Conservation (phyloP, 495 filamentous ascomycete genomes). For the Penicillium turbatum region DNA sequence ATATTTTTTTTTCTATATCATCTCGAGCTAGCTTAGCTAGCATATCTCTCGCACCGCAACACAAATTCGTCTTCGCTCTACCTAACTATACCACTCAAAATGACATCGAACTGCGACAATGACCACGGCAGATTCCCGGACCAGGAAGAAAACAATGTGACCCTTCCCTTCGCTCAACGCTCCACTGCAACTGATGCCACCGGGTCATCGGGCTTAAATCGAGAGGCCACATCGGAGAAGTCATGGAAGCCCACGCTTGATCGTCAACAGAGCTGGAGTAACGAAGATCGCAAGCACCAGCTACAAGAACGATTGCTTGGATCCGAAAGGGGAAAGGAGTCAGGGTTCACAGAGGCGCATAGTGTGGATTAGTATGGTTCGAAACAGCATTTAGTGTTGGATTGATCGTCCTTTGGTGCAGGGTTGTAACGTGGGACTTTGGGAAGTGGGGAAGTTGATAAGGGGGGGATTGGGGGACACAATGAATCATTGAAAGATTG, state of each 20-base stretch:
- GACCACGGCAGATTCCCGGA: neutral
- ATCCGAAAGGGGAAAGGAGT: slow-evolving; percentile 23
- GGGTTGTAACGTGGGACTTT: neutral
- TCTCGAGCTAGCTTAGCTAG: neutral
- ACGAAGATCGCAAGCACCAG: slow-evolving; percentile 34
- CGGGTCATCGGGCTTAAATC: neutral
- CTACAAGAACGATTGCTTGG: slow-evolving; percentile 30
- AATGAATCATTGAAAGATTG: neutral
- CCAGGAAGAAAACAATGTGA: neutral
- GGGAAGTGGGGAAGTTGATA: neutral
- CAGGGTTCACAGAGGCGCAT: slow-evolving; percentile 29
- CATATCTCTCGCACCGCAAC: neutral
- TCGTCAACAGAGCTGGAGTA: slow-evolving; percentile 35
- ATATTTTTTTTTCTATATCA: neutral
- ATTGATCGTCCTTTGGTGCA: neutral
- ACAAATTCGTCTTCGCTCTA: neutral
- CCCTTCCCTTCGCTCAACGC: neutral
- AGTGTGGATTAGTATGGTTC: neutral
- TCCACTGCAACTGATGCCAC: neutral
- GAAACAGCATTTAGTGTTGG: neutral
- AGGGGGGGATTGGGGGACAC: neutral
- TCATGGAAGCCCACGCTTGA: slow-evolving; percentile 27
- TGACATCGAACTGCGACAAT: neutral
- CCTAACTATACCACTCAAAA: neutral
- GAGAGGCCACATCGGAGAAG: slow-evolving; percentile 8